Conservation (phyloP, 2,329 filamentous ascomycete species). For the Epichloe bromicola region DNA sequence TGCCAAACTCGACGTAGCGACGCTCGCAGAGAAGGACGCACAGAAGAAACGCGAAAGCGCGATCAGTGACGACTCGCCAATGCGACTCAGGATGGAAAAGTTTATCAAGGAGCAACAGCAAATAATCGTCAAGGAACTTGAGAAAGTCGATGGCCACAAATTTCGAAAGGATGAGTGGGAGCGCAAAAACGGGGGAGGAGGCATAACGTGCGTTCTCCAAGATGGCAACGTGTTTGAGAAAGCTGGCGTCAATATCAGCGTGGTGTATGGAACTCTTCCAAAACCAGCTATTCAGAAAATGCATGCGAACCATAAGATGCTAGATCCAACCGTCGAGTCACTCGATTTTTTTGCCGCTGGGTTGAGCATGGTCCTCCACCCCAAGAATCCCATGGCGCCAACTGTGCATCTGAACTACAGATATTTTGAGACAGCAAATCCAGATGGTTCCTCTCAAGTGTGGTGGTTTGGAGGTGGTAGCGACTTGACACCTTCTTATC, state of each 20-base stretch:
- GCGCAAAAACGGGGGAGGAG: constrained; percentile 83
- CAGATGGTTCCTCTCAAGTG: constrained; percentile 65
- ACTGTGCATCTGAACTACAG: constrained; percentile 98
- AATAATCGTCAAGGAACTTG: constrained; percentile 71
- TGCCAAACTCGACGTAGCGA: constrained; percentile 44
- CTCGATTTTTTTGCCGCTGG: constrained; percentile 94
- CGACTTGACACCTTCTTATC: constrained; percentile 82
- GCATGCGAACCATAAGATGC: constrained; percentile 86
- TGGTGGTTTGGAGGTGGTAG: constrained; percentile 99
- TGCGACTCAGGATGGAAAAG: constrained; percentile 95
- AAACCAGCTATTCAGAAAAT: constrained; percentile 83
- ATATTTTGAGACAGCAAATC: constrained; percentile 91
- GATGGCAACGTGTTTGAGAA: constrained; percentile 97
- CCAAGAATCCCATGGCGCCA: constrained; percentile 89
- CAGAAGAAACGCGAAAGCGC: constrained; percentile 58
- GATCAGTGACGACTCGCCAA: constrained; percentile 68
- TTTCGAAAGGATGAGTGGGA: constrained; percentile 83
- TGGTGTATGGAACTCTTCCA: constrained; percentile 86
- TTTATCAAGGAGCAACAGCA: constrained; percentile 90
- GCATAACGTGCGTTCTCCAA: constrained; percentile 88
- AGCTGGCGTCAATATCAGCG: constrained; percentile 85
- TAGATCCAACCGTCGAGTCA: constrained; percentile 64
- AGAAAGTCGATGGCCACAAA: constrained; percentile 67
- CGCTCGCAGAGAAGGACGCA: constrained; percentile 75
- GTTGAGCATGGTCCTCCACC: constrained; percentile 85